Conservation (phyloP, 805 yeast genomes). For the Kregervanrija delftensis region DNA sequence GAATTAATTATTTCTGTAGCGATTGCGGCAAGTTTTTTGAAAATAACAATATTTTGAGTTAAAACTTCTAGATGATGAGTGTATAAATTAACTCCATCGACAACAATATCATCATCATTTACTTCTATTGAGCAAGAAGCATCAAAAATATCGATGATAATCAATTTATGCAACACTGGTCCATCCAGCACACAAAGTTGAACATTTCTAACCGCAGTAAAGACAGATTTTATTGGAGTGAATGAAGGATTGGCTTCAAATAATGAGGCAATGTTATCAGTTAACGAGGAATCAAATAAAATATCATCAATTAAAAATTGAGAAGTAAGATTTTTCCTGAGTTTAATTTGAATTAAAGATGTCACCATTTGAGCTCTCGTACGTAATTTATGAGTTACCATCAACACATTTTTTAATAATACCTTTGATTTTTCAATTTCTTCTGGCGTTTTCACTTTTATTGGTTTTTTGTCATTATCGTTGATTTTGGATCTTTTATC, state of each 20-base stretch:
- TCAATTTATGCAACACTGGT: slow-evolving; percentile 4
- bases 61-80: slow-evolving; percentile 9
- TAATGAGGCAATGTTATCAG: slow-evolving; percentile 19
- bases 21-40: slow-evolving; percentile 11
- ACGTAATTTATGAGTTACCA: slow-evolving; percentile 17
- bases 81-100: slow-evolving; percentile 4
- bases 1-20: slow-evolving; percentile 1
- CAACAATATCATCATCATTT: slow-evolving; percentile 4
- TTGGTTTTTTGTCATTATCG: background rate
- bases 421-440: background rate
- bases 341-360: slow-evolving; percentile 9
- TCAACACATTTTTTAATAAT: slow-evolving; percentile 4
- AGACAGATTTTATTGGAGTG: slow-evolving; percentile 13
- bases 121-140: slow-evolving; percentile 8
- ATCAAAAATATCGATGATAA: slow-evolving; percentile 15
- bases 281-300: slow-evolving; percentile 19
- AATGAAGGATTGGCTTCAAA: slow-evolving; percentile 10
- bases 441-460: background rate
- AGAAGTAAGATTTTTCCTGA: slow-evolving; percentile 10
- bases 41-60: slow-evolving; percentile 5
- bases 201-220: slow-evolving; percentile 15
- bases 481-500: background rate
- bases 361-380: slow-evolving; percentile 20
- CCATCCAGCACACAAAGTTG: slow-evolving; percentile 14
- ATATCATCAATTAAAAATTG: slow-evolving; percentile 19